phyloP scores from a whole-genome alignment of 2,329 filamentous ascomycete genomes.

The Parastagonospora nodorum region DNA sequence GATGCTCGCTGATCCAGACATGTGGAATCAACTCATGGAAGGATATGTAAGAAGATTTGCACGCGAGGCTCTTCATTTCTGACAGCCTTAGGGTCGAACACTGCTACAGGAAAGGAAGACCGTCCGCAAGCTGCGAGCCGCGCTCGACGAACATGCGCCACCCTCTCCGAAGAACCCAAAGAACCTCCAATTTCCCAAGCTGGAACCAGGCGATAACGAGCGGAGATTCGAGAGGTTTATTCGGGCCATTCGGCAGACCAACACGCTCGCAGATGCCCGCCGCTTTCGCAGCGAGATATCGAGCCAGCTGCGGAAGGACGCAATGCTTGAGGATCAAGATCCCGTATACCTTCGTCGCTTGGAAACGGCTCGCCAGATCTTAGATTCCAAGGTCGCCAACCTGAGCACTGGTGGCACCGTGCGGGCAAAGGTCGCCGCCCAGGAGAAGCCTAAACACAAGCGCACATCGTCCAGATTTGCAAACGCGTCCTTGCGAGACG shows the following conservation, averaged over 20 bases:
- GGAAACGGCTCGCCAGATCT: slow-evolving; percentile 86
- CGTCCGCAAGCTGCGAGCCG: slow-evolving; percentile 86
- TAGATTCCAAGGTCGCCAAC: slow-evolving; percentile 87
- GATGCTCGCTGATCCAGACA: slow-evolving; percentile 86
- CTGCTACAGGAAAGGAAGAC: slow-evolving; percentile 95
- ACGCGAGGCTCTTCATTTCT: slow-evolving; percentile 6
- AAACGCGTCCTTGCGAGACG: slow-evolving; percentile 76
- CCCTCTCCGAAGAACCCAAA: slow-evolving; percentile 71
- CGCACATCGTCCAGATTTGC: slow-evolving; percentile 68
- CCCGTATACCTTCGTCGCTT: slow-evolving; percentile 84
- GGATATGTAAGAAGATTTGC: slow-evolving; percentile 62
- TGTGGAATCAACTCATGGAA: slow-evolving; percentile 96
- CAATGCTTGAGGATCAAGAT: slow-evolving; percentile 77
- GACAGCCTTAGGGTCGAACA: slow-evolving; percentile 64
- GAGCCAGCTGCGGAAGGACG: slow-evolving; percentile 87
- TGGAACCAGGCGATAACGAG: slow-evolving; percentile 84
- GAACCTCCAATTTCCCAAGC: slow-evolving; percentile 73
- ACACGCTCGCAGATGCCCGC: slow-evolving; percentile 89
- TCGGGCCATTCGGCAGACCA: slow-evolving; percentile 82
- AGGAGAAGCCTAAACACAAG: slow-evolving; percentile 45
- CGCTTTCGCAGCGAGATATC: slow-evolving; percentile 90
- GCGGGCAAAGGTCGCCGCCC: slow-evolving; percentile 46
- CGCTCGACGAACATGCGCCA: slow-evolving; percentile 90
- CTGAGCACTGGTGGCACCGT: slow-evolving; percentile 70
- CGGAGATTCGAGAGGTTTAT: slow-evolving; percentile 94